phyloP scores from a whole-genome alignment of 106 monocot genomes.

The Acanthochlamys bracteata region DNA sequence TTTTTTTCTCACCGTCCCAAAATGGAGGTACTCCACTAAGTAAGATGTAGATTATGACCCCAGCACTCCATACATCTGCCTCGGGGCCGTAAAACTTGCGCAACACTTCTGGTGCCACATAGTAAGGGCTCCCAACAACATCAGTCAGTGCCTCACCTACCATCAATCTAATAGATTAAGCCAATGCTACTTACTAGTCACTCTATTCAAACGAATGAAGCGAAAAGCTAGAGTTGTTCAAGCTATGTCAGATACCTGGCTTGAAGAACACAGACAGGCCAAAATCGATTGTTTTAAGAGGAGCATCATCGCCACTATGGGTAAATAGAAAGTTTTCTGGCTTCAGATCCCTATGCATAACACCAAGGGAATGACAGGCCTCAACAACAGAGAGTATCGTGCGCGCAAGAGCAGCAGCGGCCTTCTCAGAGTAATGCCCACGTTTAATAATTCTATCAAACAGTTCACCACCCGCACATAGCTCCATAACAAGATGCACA shows the following conservation, averaged over 20 bases:
- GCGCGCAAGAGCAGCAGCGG: constrained; percentile 49
- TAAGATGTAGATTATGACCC: constrained; percentile 77
- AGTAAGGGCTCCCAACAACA: constrained; percentile 82
- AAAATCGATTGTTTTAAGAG: constrained; percentile 66
- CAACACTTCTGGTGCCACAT: constrained; percentile 82
- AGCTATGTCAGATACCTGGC: constrained; percentile 28
- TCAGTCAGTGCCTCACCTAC: constrained; percentile 57
- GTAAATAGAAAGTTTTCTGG: constrained; percentile 62
- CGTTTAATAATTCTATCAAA: constrained; percentile 62
- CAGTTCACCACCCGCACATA: constrained; percentile 54
- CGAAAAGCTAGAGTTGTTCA: not conserved
- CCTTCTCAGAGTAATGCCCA: constrained; percentile 52
- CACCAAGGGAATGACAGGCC: constrained; percentile 60
- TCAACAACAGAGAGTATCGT: constrained; percentile 52
- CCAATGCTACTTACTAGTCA: not conserved
- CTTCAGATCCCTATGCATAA: constrained; percentile 71
- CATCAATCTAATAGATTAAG: not conserved
- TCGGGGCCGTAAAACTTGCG: constrained; percentile 72
- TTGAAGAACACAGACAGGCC: constrained; percentile 72
- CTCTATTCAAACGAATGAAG: not conserved
- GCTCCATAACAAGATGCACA: constrained; percentile 72
- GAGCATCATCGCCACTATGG: constrained; percentile 40
- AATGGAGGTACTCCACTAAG: constrained; percentile 80
- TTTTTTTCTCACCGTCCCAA: constrained; percentile 47
- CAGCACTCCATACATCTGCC: constrained; percentile 83